phyloP scores from a whole-genome alignment of 1,139 yeast genomes.

The Pichia sp. region DNA sequence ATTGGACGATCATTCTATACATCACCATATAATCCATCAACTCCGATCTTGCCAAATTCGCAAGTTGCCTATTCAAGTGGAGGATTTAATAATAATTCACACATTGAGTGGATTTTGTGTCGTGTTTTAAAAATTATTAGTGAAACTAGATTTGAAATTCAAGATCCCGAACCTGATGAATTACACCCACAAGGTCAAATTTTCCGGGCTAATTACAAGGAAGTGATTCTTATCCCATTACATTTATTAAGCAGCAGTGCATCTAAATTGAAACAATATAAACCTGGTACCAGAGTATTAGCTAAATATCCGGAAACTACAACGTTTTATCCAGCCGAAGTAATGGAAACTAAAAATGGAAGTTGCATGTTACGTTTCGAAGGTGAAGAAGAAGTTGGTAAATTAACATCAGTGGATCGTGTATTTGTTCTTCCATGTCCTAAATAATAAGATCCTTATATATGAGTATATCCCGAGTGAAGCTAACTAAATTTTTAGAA shows the following conservation, averaged over 20 bases:
- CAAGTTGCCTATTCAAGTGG: slow-evolving; percentile 81
- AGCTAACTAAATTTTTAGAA: background rate
- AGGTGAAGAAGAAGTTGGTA: slow-evolving; percentile 95
- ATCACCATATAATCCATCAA: slow-evolving; percentile 47
- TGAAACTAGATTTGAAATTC: slow-evolving; percentile 68
- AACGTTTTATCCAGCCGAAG: slow-evolving; percentile 92
- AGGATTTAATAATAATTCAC: slow-evolving; percentile 37
- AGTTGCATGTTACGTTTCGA: slow-evolving; percentile 79
- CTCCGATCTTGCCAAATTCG: slow-evolving; percentile 59
- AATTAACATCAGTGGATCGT: slow-evolving; percentile 90
- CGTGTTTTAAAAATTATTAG: slow-evolving; percentile 71
- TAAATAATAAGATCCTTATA: slow-evolving; percentile 9
- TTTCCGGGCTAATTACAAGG: slow-evolving; percentile 77
- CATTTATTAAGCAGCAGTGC: slow-evolving; percentile 19
- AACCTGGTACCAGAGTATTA: slow-evolving; percentile 74
- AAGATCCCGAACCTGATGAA: slow-evolving; percentile 98
- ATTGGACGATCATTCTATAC: slow-evolving; percentile 28
- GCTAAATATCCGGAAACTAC: slow-evolving; percentile 98
- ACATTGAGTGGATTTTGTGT: slow-evolving; percentile 93
- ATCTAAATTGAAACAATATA: slow-evolving; percentile 47
- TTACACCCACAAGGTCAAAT: slow-evolving; percentile 83
- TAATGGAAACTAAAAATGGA: slow-evolving; percentile 74
- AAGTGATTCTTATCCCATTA: slow-evolving; percentile 69
- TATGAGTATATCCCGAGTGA: background rate
- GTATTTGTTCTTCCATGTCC: slow-evolving; percentile 77